Percentiles rank a stretch among this genome's conserved stretches.
Evolutionary conservation across 2,329 filamentous ascomycete genomes (phyloP).

Genomic region (Colletotrichum euphorbiae): DNA sequence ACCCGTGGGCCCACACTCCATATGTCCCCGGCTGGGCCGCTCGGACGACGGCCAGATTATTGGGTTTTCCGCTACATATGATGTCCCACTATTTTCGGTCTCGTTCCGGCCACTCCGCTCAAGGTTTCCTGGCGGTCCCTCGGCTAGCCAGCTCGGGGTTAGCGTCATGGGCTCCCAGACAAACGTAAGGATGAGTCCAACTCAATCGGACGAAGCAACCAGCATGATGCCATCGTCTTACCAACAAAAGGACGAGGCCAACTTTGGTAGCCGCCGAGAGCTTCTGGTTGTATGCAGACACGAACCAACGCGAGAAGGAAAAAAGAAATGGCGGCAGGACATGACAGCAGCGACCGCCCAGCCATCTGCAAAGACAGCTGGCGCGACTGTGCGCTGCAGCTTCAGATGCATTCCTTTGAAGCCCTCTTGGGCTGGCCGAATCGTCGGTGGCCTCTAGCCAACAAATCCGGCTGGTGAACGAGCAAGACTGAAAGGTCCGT

Average conservation of each 20-base stretch:
- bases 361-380: slow-evolving; percentile 8
- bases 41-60: too few species aligned
- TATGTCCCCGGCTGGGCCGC: too few species aligned
- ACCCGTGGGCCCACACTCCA: too few species aligned
- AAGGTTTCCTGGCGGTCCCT: not conserved
- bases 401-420: not conserved
- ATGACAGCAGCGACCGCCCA: not conserved
- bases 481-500: not conserved
- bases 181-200: not conserved
- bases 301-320: not conserved
- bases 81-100: too few species aligned
- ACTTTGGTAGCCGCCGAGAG: too few species aligned
- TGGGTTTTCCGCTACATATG: too few species aligned
- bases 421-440: slow-evolving; percentile 6
- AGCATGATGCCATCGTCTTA: not conserved
- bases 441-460: not conserved
- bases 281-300: not conserved
- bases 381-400: not conserved
- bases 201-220: not conserved
- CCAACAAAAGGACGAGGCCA: not conserved
- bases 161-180: not conserved
- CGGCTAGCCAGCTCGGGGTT: not conserved
- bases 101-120: too few species aligned
- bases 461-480: slow-evolving; percentile 2
- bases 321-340: not conserved